Evolutionary conservation across 1,284 basidiomycete species (phyloP).

Genomic region (Tylopilus orsonianus): DNA sequence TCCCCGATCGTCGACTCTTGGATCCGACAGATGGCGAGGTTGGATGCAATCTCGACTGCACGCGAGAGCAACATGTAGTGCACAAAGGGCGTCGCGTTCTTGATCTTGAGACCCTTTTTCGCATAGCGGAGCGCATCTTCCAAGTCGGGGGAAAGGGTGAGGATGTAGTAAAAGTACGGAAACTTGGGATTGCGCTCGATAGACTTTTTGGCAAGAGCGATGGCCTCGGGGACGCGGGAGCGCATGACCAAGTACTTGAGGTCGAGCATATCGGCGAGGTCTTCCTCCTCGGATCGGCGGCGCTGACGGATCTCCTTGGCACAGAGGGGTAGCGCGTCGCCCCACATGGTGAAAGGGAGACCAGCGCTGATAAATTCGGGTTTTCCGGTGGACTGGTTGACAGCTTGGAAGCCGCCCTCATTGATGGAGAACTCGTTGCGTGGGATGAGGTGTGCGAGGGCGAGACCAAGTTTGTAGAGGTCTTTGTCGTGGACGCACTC

Average conservation of each 20-base stretch:
- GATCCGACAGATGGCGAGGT: slow-evolving; percentile 49
- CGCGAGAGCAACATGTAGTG: slow-evolving; percentile 54
- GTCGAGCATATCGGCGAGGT: slow-evolving; percentile 59
- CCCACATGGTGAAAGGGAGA: slow-evolving; percentile 58
- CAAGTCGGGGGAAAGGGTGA: slow-evolving; percentile 42
- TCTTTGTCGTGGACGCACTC: slow-evolving; percentile 44
- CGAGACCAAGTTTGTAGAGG: slow-evolving; percentile 49
- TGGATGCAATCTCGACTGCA: slow-evolving; percentile 56
- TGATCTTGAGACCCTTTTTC: slow-evolving; percentile 59
- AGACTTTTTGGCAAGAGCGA: slow-evolving; percentile 42
- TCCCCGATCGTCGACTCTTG: slow-evolving; percentile 43
- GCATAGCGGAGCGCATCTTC: slow-evolving; percentile 39
- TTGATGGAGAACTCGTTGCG: slow-evolving; percentile 58
- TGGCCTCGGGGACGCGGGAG: slow-evolving; percentile 43
- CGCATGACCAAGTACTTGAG: slow-evolving; percentile 55
- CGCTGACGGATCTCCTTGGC: slow-evolving; percentile 49
- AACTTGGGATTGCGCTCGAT: slow-evolving; percentile 52
- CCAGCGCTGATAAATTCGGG: slow-evolving; percentile 43
- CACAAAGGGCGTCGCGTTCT: slow-evolving; percentile 45
- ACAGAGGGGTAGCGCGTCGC: slow-evolving; percentile 54
- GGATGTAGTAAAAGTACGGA: slow-evolving; percentile 59
- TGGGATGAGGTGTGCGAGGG: slow-evolving; percentile 48
- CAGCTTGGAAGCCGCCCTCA: slow-evolving; percentile 50
- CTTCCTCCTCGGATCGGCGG: slow-evolving; percentile 39
- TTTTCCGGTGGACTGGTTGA: slow-evolving; percentile 43